phyloP scores from a whole-genome alignment of 2,329 filamentous ascomycete genomes.

The Aspergillus luchuensis region DNA sequence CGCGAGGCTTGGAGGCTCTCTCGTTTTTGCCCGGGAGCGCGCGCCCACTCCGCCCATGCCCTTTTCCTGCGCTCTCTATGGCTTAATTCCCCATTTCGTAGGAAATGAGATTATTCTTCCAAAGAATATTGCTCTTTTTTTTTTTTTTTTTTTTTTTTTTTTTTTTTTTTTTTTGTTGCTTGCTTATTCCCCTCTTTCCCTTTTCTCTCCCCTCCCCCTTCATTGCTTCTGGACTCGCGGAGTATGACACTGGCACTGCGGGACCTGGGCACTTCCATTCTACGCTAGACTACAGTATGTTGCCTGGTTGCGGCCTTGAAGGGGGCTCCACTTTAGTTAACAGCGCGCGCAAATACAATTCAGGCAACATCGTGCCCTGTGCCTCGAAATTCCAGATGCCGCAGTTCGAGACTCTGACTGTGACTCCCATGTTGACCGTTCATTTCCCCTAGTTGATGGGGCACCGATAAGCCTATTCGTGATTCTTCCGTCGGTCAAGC shows the following conservation, averaged over 20 bases:
- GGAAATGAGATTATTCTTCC: background rate
- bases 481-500: constrained; percentile 6
- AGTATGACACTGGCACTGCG: background rate
- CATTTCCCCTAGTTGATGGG: background rate
- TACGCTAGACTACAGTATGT: background rate
- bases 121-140: background rate
- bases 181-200: background rate
- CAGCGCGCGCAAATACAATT: background rate
- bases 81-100: background rate
- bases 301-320: constrained; percentile 10
- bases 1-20: constrained; percentile 15
- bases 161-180: background rate
- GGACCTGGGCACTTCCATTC: background rate
- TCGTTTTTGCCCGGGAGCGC: constrained; percentile 5
- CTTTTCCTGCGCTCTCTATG: background rate
- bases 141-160: background rate
- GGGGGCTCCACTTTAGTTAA: constrained; percentile 7
- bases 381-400: constrained; percentile 5
- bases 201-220: background rate
- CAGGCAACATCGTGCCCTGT: constrained; percentile 7
- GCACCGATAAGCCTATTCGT: background rate
- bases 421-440: constrained; percentile 7
- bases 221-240: background rate
- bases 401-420: constrained; percentile 1
- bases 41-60: constrained; percentile 7